Evolutionary conservation across 75 land plant species (phyloP), one percentile per base, ranked within the genome.

Genomic region (Azolla pinnata): DNA sequence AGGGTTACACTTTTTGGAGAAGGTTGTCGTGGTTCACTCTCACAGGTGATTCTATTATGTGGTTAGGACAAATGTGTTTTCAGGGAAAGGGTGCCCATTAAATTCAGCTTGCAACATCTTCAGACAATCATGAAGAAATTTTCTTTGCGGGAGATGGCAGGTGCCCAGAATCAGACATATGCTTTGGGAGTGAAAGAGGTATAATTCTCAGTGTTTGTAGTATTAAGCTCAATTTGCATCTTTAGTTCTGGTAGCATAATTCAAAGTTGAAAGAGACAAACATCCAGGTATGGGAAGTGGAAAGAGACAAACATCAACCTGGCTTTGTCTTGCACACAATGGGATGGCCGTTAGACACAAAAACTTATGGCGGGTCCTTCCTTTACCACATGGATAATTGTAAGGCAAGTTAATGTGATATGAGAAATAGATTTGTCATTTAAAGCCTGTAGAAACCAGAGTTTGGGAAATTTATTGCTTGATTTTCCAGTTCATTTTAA

Each of bases 141-240:
- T 62, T 71, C 79, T 18, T 60, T 93, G 33, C 76, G 98, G 56
- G 81, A 88, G 67, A 75, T 86, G 54, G 80, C 70, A 18, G 65
- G 65, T 47, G 89, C 79, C 23, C 90, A 85, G 55, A 96, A 88
- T 73, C 98, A 88, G 57, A 93, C 90, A 17, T 93, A 93, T 74
- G 98, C 96, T 44, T 66, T 93, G 44, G 98, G 98, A 45, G 76
- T 93, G 24, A 93, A 93, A 71, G 98, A 93, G 85, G 98, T 88
- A 60, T 52, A 29, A 2, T 25, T n/a, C n/a, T n/a, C n/a, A n/a
- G n/a, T n/a, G n/a, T n/a, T n/a, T n/a, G n/a, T n/a, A n/a, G n/a
- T n/a, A n/a, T n/a, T n/a, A n/a, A n/a, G n/a, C n/a, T n/a, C n/a
- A n/a, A n/a, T n/a, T n/a, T n/a, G n/a, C 19, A n/a, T 7, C 8